Evolutionary conservation across 495 filamentous ascomycete species (phyloP).

Genomic region (Baudoinia panamericana): DNA sequence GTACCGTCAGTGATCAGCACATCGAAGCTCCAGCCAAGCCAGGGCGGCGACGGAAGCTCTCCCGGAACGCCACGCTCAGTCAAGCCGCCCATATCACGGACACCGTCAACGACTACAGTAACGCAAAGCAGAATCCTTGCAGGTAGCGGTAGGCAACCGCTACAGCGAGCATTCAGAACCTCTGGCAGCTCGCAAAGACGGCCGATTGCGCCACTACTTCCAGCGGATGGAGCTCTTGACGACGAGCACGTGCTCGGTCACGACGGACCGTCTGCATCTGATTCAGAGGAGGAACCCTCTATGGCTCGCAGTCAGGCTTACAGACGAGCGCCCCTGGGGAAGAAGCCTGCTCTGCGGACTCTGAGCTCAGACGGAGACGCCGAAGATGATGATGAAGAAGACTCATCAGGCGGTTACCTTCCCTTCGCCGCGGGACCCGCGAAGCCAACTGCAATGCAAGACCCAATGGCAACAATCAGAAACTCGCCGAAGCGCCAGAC

Average conservation of each 20-base stretch:
- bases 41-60: conserved; percentile 34
- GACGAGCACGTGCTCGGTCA: conserved; percentile 25
- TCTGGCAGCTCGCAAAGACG: conserved; percentile 14
- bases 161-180: conserved; percentile 12
- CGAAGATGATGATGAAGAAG: conserved; percentile 44
- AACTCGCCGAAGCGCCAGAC: conserved; percentile 29
- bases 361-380: conserved; percentile 23
- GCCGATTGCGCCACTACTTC: background rate
- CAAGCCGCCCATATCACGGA: conserved; percentile 31
- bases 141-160: conserved; percentile 9
- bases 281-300: conserved; percentile 28
- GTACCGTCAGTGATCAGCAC: conserved; percentile 50
- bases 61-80: conserved; percentile 30
- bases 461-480: conserved; percentile 49
- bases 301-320: conserved; percentile 32
- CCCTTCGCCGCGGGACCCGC: conserved; percentile 40
- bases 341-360: conserved; percentile 24
- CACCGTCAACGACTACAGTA: conserved; percentile 34
- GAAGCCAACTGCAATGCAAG: conserved; percentile 30
- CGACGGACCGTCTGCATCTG: conserved; percentile 26
- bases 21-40: conserved; percentile 43
- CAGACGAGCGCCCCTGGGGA: conserved; percentile 23
- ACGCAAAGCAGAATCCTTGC: conserved; percentile 27
- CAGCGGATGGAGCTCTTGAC: background rate
- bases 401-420: conserved; percentile 53